Evolutionary conservation across 441 rosid genomes (phyloP).

Genomic region (Breynia disticha): DNA sequence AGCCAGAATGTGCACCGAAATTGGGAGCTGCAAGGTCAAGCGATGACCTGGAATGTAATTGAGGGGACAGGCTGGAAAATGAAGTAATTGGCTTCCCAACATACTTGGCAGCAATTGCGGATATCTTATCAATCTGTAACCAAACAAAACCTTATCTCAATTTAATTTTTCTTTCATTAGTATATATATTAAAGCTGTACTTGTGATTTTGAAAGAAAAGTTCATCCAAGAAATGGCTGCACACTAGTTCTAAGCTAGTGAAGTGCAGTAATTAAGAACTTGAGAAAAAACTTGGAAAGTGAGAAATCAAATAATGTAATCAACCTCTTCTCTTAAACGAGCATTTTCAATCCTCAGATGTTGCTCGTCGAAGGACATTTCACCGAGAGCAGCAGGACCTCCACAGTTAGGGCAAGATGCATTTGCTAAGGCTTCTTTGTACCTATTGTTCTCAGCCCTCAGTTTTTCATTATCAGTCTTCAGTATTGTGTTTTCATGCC

Average conservation of each 20-base stretch:
- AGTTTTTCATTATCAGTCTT: slow-evolving; percentile 79
- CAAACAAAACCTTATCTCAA: not conserved
- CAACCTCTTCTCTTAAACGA: slow-evolving; percentile 84
- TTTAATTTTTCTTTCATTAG: too few relatives aligned
- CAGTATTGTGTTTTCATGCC: slow-evolving; percentile 66
- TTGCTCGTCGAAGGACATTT: slow-evolving; percentile 96
- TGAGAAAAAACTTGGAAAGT: too few relatives aligned
- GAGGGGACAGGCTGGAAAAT: slow-evolving; percentile 37
- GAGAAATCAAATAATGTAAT: not conserved
- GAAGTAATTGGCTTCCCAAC: slow-evolving; percentile 74
- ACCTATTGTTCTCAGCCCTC: slow-evolving; percentile 72
- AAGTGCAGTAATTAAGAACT: too few relatives aligned
- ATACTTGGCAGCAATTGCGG: slow-evolving; percentile 82
- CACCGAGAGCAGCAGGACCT: slow-evolving; percentile 85
- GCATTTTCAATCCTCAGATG: slow-evolving; percentile 86
- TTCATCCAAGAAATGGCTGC: too few relatives aligned
- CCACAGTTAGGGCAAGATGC: slow-evolving; percentile 94
- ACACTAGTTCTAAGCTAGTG: too few relatives aligned
- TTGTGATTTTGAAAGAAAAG: too few relatives aligned
- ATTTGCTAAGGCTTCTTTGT: slow-evolving; percentile 71
- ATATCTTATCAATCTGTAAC: slow-evolving; percentile 77
- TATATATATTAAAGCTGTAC: too few relatives aligned
- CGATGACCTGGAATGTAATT: slow-evolving; percentile 55
- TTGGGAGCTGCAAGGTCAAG: slow-evolving; percentile 56
- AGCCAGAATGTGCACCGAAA: slow-evolving; percentile 53